Evolutionary conservation across 2,329 filamentous ascomycete species (phyloP).

Genomic region (Raffaelea arxii): DNA sequence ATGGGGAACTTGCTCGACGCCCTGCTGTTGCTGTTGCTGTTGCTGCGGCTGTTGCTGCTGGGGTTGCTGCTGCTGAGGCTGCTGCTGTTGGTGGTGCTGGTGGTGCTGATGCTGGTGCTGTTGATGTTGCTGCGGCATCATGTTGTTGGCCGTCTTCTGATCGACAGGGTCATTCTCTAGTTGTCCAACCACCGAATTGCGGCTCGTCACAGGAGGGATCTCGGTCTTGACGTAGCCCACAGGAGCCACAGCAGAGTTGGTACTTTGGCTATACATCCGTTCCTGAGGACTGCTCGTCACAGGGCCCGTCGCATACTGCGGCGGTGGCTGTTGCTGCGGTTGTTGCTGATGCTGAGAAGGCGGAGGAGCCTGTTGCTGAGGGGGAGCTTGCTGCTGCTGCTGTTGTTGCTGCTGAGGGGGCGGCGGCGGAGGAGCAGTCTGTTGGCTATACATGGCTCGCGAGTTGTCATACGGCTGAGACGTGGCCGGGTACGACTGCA

Average conservation of each 20-base stretch:
- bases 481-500: conserved; percentile 64
- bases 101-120: conserved; percentile 41
- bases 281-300: conserved; percentile 50
- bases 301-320: conserved; percentile 57
- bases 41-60: too few relatives aligned
- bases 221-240: conserved; percentile 65
- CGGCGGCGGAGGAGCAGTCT: conserved; percentile 57
- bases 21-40: too few relatives aligned
- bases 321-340: conserved; percentile 54
- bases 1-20: too few relatives aligned
- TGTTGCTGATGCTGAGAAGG: conserved; percentile 40
- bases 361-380: conserved; percentile 18
- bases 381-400: too few relatives aligned
- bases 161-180: conserved; percentile 51
- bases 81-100: conserved; percentile 41
- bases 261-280: conserved; percentile 53
- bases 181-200: conserved; percentile 46
- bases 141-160: conserved; percentile 59
- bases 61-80: conserved; percentile 35
- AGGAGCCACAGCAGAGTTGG: conserved; percentile 5
- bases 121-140: conserved; percentile 41
- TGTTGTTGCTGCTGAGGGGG: conserved; percentile 61
- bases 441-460: conserved; percentile 67
- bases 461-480: conserved; percentile 66
- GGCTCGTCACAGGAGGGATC: conserved; percentile 63